Evolutionary conservation across 2,329 filamentous ascomycete genomes (phyloP).

Genomic region (Fusarium equiseti): DNA sequence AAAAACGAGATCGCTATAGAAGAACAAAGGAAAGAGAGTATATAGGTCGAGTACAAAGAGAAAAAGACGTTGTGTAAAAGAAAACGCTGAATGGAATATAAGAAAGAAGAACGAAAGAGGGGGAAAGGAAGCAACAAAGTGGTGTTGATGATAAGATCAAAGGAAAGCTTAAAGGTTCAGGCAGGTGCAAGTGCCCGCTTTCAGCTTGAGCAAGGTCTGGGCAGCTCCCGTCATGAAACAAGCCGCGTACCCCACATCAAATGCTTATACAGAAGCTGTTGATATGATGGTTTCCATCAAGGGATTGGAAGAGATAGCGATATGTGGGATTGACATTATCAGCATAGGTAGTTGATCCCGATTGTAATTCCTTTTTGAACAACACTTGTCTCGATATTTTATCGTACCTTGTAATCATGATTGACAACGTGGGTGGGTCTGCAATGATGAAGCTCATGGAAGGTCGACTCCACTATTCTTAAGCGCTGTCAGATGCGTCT

Average conservation of each 20-base stretch:
- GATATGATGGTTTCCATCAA: neutral
- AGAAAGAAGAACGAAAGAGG: conserved; percentile 13
- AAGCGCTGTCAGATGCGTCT: conserved; percentile 17
- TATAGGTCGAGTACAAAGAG: neutral
- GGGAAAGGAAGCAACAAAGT: conserved; percentile 15
- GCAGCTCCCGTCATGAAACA: conserved; percentile 38
- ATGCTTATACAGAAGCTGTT: conserved; percentile 4
- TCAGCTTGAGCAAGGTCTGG: neutral
- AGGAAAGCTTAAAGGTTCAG: conserved; percentile 32
- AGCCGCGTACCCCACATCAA: conserved; percentile 18
- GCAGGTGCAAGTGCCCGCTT: conserved; percentile 13
- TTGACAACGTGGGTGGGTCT: neutral
- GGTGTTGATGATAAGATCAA: conserved; percentile 29
- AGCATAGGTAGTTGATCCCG: neutral
- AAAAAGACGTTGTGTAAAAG: neutral
- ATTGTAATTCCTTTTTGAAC: no score
- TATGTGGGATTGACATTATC: no score
- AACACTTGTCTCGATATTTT: neutral
- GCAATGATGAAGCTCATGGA: conserved; percentile 1
- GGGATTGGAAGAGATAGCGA: neutral
- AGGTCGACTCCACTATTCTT: conserved; percentile 11
- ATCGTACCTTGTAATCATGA: neutral
- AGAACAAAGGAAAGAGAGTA: conserved; percentile 9
- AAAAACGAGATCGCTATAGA: conserved; percentile 7
- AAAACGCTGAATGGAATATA: conserved; percentile 5